phyloP scores from a whole-genome alignment of 495 filamentous ascomycete genomes.

The Xylaria curta region DNA sequence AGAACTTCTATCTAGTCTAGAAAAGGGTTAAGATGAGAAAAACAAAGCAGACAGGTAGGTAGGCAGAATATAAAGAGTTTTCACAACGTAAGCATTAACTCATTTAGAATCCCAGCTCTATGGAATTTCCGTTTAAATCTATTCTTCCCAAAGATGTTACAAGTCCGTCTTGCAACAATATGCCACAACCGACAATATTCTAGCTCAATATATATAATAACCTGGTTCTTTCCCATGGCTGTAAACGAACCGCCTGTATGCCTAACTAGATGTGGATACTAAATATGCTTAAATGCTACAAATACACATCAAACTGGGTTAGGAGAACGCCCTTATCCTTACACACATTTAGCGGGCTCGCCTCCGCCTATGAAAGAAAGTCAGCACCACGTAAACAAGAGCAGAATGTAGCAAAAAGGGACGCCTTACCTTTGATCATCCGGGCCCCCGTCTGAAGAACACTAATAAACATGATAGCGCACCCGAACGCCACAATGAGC shows the following conservation, averaged over 20 bases:
- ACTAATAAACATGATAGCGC: conserved; percentile 83
- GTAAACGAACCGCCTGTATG: not conserved
- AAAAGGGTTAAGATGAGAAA: not conserved
- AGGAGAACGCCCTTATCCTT: not conserved
- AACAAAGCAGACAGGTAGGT: not conserved
- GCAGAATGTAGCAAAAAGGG: not conserved
- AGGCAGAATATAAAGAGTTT: not conserved
- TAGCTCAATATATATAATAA: not conserved
- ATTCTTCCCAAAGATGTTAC: conserved; percentile 2
- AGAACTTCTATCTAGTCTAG: not conserved
- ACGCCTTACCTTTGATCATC: conserved; percentile 57
- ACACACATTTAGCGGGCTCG: conserved; percentile 42
- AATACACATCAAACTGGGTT: conserved; percentile 19
- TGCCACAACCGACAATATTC: not conserved
- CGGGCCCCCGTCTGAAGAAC: conserved; percentile 75
- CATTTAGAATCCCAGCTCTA: conserved; percentile 2
- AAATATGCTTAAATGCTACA: conserved; percentile 19
- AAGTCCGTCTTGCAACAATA: not conserved
- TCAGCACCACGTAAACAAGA: not conserved
- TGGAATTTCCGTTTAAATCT: not conserved
- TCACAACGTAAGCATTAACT: not conserved
- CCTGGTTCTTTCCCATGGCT: not conserved
- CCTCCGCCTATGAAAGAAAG: conserved; percentile 33
- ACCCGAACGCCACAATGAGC: conserved; percentile 75
- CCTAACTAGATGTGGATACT: not conserved